These are phyloP conservation scores for Saccharomycodes ludwigii DNA, from an alignment of 805 yeast genomes.

Conservation along the genomic window DNA sequence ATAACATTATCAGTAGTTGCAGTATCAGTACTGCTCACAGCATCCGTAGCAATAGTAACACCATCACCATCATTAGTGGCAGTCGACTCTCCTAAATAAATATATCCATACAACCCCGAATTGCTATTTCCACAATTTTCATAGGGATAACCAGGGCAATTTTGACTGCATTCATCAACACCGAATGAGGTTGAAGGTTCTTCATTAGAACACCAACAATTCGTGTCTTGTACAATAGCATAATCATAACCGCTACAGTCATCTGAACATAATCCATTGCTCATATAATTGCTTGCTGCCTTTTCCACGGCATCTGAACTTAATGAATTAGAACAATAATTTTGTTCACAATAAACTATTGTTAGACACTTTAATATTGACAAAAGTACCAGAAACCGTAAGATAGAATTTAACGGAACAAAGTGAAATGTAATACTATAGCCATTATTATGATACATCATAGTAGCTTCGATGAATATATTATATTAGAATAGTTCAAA, in stretches of 20 bases:
- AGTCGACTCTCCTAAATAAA: too few species aligned
- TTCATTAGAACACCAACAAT: slow-evolving; percentile 19
- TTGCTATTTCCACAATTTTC: slow-evolving; percentile 17
- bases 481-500: too few species aligned
- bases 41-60: too few species aligned
- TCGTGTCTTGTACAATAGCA: slow-evolving; percentile 15
- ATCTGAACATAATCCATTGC: slow-evolving; percentile 14
- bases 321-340: slow-evolving; percentile 2
- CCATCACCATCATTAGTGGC: too few species aligned
- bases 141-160: slow-evolving; percentile 17
- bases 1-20: too few species aligned
- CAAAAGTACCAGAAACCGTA: too few species aligned
- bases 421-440: too few species aligned
- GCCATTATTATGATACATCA: too few species aligned
- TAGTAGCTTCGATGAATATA: too few species aligned
- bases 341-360: slow-evolving; percentile 1
- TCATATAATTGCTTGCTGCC: slow-evolving; percentile 8
- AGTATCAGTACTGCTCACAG: slow-evolving; percentile 3
- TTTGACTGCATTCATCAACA: slow-evolving; percentile 10
- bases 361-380: too few species aligned
- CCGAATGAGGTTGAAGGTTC: slow-evolving; percentile 11
- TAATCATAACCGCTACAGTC: slow-evolving; percentile 13
- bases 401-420: too few species aligned
- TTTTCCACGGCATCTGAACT: slow-evolving; percentile 5
- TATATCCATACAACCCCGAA: slow-evolving; percentile 14